Evolutionary conservation across 2,329 filamentous ascomycete species (phyloP).

Genomic region (Claviceps africana): DNA sequence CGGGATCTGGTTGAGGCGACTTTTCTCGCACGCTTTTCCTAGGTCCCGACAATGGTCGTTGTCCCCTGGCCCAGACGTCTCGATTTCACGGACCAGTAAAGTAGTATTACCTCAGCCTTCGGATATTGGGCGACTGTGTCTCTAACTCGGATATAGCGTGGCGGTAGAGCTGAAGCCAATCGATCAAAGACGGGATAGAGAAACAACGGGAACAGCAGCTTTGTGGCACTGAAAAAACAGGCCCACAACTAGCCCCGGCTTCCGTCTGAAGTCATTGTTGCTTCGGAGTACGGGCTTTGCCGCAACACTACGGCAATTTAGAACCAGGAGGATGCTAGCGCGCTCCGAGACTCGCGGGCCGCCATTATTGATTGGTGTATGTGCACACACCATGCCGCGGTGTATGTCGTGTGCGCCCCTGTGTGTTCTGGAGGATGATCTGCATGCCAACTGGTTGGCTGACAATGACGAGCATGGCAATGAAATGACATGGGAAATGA

Average conservation of each 20-base stretch:
- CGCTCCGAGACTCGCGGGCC: neutral
- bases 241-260: neutral
- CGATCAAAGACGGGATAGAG: neutral
- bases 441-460: conserved; percentile 3
- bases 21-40: neutral
- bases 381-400: neutral
- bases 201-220: neutral
- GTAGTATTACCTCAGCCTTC: conserved; percentile 2
- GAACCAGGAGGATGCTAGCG: neutral
- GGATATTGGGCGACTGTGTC: neutral
- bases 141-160: neutral
- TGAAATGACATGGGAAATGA: conserved; percentile 10
- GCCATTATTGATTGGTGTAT: neutral
- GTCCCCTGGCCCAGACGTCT: neutral
- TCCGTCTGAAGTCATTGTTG: neutral
- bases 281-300: neutral
- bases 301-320: neutral
- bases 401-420: neutral
- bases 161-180: neutral
- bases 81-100: neutral
- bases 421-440: conserved; percentile 4
- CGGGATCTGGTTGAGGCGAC: neutral
- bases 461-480: conserved; percentile 1
- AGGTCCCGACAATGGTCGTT: neutral
- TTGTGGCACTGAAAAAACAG: neutral